Conservation (phyloP, 2,329 filamentous ascomycete genomes). For the Colletotrichum salicis region DNA sequence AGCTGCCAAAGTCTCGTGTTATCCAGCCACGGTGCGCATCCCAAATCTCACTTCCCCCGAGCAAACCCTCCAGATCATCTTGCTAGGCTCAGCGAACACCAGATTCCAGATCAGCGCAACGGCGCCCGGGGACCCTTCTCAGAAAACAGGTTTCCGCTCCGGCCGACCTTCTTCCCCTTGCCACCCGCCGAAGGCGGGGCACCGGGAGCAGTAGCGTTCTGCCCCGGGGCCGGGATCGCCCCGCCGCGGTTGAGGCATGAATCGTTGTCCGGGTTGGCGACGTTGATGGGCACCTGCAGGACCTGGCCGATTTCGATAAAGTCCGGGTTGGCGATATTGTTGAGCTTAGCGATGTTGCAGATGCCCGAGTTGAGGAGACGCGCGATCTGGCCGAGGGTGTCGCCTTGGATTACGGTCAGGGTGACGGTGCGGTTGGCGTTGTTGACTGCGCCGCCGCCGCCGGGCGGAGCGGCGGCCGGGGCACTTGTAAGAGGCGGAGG, state of each 20-base stretch:
- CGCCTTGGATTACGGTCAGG: slow-evolving; percentile 3
- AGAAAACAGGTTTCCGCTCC: not conserved
- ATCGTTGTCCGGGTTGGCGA: slow-evolving; percentile 24
- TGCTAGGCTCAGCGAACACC: not conserved
- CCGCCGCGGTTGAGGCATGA: slow-evolving; percentile 24
- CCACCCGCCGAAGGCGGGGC: not conserved
- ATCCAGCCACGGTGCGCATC: slow-evolving; percentile 11
- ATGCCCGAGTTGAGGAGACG: slow-evolving; percentile 30
- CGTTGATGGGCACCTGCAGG: slow-evolving; percentile 19
- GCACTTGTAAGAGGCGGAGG: not conserved
- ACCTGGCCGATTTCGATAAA: slow-evolving; percentile 12
- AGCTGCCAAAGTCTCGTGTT: slow-evolving; percentile 15
- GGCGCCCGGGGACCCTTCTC: not conserved
- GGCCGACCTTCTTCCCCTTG: not conserved
- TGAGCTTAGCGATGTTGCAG: slow-evolving; percentile 30
- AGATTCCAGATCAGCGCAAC: not conserved
- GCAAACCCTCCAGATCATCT: not conserved
- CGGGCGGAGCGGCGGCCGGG: not conserved
- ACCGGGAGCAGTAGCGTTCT: not conserved
- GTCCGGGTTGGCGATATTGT: slow-evolving; percentile 25
- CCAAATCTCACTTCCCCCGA: not conserved
- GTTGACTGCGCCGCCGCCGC: not conserved
- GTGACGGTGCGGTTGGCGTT: slow-evolving; percentile 24
- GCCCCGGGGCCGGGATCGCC: slow-evolving; percentile 5
- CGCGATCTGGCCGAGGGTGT: slow-evolving; percentile 26